phyloP scores from a whole-genome alignment of 176 grass and related monocot species.

The Secale cereale region DNA sequence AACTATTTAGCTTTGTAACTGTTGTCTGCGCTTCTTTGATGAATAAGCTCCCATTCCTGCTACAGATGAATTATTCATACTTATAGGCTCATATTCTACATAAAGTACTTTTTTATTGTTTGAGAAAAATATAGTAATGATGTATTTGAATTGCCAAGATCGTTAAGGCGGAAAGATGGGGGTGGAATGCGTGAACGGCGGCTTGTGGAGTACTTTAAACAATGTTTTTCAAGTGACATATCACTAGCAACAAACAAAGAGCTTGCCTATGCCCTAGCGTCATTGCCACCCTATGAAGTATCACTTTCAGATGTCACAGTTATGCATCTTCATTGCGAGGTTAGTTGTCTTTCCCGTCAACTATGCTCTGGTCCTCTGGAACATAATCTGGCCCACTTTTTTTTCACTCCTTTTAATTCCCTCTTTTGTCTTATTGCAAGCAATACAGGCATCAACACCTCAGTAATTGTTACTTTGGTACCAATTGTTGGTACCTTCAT shows the following conservation, averaged over 20 bases:
- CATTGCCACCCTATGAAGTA: constrained; percentile 81
- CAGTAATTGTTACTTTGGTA: not conserved
- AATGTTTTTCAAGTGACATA: constrained; percentile 74
- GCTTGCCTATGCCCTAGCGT: constrained; percentile 82
- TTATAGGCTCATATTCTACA: constrained; percentile 3
- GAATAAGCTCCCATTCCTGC: not conserved
- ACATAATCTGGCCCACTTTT: not conserved
- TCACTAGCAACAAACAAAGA: constrained; percentile 77
- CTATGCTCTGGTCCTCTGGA: not conserved
- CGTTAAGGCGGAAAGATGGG: constrained; percentile 67
- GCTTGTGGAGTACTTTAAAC: constrained; percentile 74
- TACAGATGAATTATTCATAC: not conserved
- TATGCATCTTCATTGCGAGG: constrained; percentile 75
- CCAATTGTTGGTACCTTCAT: not conserved
- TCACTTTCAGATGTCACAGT: constrained; percentile 71
- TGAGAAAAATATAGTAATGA: not conserved
- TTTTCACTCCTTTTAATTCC: constrained; percentile 14
- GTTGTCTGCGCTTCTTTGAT: constrained; percentile 6
- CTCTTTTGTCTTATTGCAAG: not conserved
- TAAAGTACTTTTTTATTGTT: not conserved
- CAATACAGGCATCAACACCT: not conserved
- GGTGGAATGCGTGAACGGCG: constrained; percentile 44
- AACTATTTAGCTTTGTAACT: not conserved
- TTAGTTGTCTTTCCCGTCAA: constrained; percentile 28
- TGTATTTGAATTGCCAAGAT: constrained; percentile 25